Percentiles rank a stretch among this genome's conserved stretches.
Conservation (phyloP, 225 moss, liverwort and hornwort species). For the Sphagnum tenellum region DNA sequence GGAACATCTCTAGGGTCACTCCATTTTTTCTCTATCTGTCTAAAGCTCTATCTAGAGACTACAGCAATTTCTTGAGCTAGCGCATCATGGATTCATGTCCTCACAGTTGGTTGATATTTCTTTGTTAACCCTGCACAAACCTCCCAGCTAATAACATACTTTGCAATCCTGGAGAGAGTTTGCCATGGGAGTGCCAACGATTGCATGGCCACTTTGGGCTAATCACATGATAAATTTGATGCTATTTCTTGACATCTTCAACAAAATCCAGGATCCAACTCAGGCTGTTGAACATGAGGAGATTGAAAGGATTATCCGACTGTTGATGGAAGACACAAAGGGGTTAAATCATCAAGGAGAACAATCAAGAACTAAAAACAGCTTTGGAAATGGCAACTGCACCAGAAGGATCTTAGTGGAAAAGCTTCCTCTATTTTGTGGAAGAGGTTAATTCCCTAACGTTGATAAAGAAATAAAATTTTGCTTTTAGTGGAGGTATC, state of each 20-base stretch:
- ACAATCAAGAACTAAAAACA: constrained; percentile 2
- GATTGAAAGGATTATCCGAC: constrained; percentile 24
- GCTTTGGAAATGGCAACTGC: constrained; percentile 12
- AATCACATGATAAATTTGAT: constrained; percentile 19
- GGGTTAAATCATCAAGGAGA: constrained; percentile 9
- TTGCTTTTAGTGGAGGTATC: too few relatives aligned
- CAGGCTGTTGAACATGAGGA: constrained; percentile 8
- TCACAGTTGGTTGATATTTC: too few relatives aligned
- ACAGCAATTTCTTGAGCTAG: too few relatives aligned
- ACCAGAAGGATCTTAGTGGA: constrained; percentile 25
- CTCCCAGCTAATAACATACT: too few relatives aligned
- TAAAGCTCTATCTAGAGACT: too few relatives aligned
- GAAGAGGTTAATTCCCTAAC: constrained; percentile 10
- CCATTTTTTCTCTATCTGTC: too few relatives aligned
- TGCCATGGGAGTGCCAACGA: constrained; percentile 12
- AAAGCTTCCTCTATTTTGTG: constrained; percentile 12
- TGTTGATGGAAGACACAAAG: constrained; percentile 20
- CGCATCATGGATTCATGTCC: too few relatives aligned
- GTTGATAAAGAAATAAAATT: too few relatives aligned
- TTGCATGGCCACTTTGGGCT: constrained; percentile 12
- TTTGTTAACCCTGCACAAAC: too few relatives aligned
- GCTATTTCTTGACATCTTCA: constrained; percentile 1
- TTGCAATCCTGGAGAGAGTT: constrained; percentile 7
- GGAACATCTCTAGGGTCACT: too few relatives aligned
- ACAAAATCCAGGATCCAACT: not conserved